phyloP scores from a whole-genome alignment of 768 basidiomycete genomes.

The Mycena epipterygia region DNA sequence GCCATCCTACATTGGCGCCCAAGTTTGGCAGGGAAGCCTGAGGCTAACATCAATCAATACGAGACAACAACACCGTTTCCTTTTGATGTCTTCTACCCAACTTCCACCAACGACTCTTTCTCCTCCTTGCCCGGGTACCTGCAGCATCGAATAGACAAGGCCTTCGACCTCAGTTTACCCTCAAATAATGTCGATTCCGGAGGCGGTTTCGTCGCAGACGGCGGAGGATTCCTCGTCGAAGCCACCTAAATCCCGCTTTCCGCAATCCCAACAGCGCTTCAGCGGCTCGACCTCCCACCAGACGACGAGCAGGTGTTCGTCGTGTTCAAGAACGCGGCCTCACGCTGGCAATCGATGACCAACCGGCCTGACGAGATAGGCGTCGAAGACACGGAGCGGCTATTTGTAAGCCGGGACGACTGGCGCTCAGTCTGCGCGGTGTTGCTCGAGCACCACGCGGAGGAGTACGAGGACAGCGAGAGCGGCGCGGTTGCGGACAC shows the following conservation, averaged over 20 bases:
- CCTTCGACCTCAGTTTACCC: conserved; percentile 55
- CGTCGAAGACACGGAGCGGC: conserved; percentile 38
- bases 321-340: conserved; percentile 82
- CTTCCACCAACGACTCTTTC: conserved; percentile 46
- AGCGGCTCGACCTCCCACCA: conserved; percentile 73
- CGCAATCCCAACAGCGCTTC: conserved; percentile 72
- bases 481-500: conserved; percentile 38
- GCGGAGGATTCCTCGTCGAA: conserved; percentile 33
- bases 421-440: conserved; percentile 88
- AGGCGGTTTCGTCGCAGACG: conserved; percentile 37
- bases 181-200: conserved; percentile 26
- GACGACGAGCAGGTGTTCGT: conserved; percentile 81
- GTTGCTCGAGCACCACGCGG: conserved; percentile 65
- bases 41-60: no score
- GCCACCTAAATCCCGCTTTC: conserved; percentile 65
- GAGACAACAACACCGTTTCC: no score
- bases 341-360: conserved; percentile 69
- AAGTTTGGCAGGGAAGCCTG: no score
- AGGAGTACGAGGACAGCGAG: conserved; percentile 42
- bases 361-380: conserved; percentile 33
- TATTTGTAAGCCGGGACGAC: conserved; percentile 71
- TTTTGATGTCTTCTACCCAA: no score
- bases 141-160: conserved; percentile 64
- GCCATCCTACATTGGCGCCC: no score
- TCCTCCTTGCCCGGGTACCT: conserved; percentile 55